Evolutionary conservation across 768 basidiomycete species (phyloP).

Genomic region (Candolleomyces eurysporus): DNA sequence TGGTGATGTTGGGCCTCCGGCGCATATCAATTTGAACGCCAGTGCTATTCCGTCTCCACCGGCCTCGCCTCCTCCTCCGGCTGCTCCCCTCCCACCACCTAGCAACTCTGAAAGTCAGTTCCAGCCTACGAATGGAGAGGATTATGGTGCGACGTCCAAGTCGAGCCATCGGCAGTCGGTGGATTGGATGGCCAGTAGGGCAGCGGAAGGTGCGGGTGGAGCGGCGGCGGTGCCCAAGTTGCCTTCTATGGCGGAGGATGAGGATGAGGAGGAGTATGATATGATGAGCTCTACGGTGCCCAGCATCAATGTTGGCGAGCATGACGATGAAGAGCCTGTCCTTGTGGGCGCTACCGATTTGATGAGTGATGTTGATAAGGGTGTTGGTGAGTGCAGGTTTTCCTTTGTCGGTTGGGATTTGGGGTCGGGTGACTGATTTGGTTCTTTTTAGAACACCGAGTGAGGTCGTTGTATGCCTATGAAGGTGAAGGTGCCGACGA

Average conservation of each 20-base stretch:
- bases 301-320: neutral
- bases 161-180: constrained; percentile 71
- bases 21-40: constrained; percentile 54
- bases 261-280: constrained; percentile 32
- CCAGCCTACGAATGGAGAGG: constrained; percentile 27
- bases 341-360: constrained; percentile 50
- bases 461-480: constrained; percentile 81
- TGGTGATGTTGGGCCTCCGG: constrained; percentile 68
- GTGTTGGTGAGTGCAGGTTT: constrained; percentile 65
- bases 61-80: constrained; percentile 39
- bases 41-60: constrained; percentile 26
- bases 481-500: constrained; percentile 87
- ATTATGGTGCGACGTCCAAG: constrained; percentile 22
- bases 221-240: constrained; percentile 34
- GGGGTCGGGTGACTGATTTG: constrained; percentile 3
- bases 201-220: constrained; percentile 68
- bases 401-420: constrained; percentile 44
- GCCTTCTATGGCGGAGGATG: constrained; percentile 60
- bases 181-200: constrained; percentile 89
- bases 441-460: constrained; percentile 56
- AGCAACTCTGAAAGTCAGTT: neutral
- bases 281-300: constrained; percentile 1
- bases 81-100: constrained; percentile 40
- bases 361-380: constrained; percentile 72
- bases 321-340: constrained; percentile 28